Evolutionary conservation across 306 rosid genomes (phyloP), one percentile per base, ranked within the genome.

Genomic region (Leucaena leucocephala): DNA sequence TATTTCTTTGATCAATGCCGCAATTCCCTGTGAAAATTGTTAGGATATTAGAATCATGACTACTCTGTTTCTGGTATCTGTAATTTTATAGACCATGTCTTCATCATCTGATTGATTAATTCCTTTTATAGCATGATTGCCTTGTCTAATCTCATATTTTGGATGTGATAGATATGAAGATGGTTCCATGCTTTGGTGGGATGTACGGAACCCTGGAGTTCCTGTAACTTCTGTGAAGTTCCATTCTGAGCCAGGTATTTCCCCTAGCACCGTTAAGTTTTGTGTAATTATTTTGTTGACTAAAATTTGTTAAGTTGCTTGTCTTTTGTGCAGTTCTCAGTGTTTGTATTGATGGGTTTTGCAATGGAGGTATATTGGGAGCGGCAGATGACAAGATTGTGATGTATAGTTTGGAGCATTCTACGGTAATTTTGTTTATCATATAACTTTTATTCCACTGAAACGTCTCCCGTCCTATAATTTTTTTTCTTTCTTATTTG

Each of bases 101-200:
- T 49, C 49, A 50, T 50, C 52, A 38, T 81, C 15, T 62, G 62
- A 50, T 59, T 69, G 72, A 12, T 17, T 45, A 40, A 72, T 58
- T 17, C 39, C 21, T 54, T 79, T 77, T 46, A 57, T n/a, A 19
- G 33, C 54, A 52, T 68, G 72, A 63, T 42, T 75, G 4, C 22
- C 49, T 57, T 83, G 57, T 70, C 63, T 83, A 64, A 71, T 67
- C 72, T 42, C 68, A 35, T 57, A 8, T 80, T 75, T 14, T 13
- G 50, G 80, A 64, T 81, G 79, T 55, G 80, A 82, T 80, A 95
- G 98, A 71, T 93, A 90, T 63, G 97, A 67, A 42, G 52, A 95
- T 68, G 98, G 98, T 66, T 88, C 96, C 79, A 92, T 95, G 98
- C 97, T 92, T 79, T 95, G 93, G 98, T 91, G 98, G 98, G 98